Evolutionary conservation across 2,329 filamentous ascomycete genomes (phyloP).

Genomic region (Cladobotryum mycophilum): DNA sequence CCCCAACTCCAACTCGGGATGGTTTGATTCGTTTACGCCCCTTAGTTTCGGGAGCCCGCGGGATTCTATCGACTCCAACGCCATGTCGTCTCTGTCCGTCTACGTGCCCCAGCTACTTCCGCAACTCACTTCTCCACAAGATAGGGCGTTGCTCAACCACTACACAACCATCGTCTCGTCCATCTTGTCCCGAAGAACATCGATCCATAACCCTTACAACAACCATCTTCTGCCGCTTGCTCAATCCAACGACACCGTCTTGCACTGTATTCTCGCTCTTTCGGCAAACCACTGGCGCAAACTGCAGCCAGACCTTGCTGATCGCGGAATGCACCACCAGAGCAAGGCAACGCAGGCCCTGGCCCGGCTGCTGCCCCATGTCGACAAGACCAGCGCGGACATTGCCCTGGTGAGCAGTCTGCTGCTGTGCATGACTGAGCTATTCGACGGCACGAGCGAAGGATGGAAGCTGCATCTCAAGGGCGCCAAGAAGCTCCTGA

Average conservation of each 20-base stretch:
- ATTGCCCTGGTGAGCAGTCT: conserved; percentile 35
- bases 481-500: conserved; percentile 33
- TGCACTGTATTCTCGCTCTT: conserved; percentile 28
- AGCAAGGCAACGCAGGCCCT: conserved; percentile 26
- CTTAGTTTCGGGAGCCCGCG: conserved; percentile 19
- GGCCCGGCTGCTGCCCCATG: conserved; percentile 27
- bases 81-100: conserved; percentile 19
- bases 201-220: conserved; percentile 25
- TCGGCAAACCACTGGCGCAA: conserved; percentile 31
- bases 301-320: conserved; percentile 24
- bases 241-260: conserved; percentile 25
- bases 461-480: conserved; percentile 38
- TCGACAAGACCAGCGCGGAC: conserved; percentile 25
- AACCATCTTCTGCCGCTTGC: conserved; percentile 28
- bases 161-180: conserved; percentile 28
- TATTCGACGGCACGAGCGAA: conserved; percentile 36
- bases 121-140: conserved; percentile 22
- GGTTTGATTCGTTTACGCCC: conserved; percentile 21
- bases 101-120: conserved; percentile 26
- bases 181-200: conserved; percentile 26
- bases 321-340: conserved; percentile 26
- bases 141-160: conserved; percentile 29
- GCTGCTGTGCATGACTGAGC: conserved; percentile 36
- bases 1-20: conserved; percentile 5
- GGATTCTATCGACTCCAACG: conserved; percentile 15